These are phyloP conservation scores for Lineolata rhizophorae DNA, from an alignment of 495 filamentous ascomycete genomes.

Conservation along the genomic window DNA sequence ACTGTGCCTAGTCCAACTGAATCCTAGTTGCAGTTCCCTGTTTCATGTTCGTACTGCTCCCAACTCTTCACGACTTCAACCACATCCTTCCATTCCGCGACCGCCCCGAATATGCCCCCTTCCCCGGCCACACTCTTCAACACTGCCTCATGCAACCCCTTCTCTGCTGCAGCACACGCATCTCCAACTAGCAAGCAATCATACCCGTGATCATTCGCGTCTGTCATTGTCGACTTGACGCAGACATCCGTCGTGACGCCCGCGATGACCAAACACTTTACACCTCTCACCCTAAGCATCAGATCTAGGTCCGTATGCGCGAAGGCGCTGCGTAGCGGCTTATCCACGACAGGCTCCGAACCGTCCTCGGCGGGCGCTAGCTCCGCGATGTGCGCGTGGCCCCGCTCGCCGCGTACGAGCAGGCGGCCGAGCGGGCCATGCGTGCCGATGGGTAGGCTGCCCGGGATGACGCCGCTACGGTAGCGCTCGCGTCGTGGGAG, in stretches of 20 bases:
- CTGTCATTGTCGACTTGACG: slow-evolving; percentile 44
- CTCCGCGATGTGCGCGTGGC: slow-evolving; percentile 39
- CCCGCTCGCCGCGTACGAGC: slow-evolving; percentile 38
- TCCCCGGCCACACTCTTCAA: slow-evolving; percentile 32
- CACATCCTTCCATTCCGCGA: slow-evolving; percentile 25
- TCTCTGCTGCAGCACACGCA: slow-evolving; percentile 28
- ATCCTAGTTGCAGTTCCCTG: no score
- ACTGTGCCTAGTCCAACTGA: no score
- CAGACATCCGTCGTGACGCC: slow-evolving; percentile 54
- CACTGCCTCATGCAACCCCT: slow-evolving; percentile 25
- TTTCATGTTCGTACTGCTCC: no score
- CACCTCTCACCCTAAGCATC: slow-evolving; percentile 33
- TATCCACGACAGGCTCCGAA: slow-evolving; percentile 41
- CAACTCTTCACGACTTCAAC: slow-evolving; percentile 25
- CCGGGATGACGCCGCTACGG: slow-evolving; percentile 30
- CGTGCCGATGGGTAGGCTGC: slow-evolving; percentile 33
- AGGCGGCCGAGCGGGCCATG: slow-evolving; percentile 38
- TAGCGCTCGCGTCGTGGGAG: slow-evolving; percentile 31
- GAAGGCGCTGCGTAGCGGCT: slow-evolving; percentile 46
- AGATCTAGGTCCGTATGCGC: slow-evolving; percentile 40
- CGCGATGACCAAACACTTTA: slow-evolving; percentile 42
- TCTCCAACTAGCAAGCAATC: slow-evolving; percentile 40
- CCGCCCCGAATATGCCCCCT: slow-evolving; percentile 36
- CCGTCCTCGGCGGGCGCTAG: slow-evolving; percentile 24
- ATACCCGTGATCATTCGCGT: slow-evolving; percentile 53